These are phyloP conservation scores for Gossypium turneri DNA, from an alignment of 345 rosid species.

Conservation along the genomic window DNA sequence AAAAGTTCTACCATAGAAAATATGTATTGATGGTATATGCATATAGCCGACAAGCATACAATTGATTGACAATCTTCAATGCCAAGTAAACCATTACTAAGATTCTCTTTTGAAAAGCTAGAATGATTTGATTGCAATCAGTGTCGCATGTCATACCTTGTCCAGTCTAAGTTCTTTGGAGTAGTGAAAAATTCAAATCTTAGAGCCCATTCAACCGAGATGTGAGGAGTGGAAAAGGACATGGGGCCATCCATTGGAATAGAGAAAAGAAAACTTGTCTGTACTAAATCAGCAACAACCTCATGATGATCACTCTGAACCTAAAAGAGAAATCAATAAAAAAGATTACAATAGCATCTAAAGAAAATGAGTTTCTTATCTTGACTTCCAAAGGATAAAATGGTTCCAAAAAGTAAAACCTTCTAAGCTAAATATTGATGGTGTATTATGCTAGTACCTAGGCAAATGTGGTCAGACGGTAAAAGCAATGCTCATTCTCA, in stretches of 20 bases:
- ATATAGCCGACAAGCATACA: neutral
- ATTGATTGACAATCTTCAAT: neutral
- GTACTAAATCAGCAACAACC: conserved; percentile 89
- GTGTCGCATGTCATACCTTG: conserved; percentile 48
- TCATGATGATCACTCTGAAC: conserved; percentile 94
- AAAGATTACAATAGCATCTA: neutral
- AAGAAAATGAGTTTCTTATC: neutral
- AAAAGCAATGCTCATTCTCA: neutral
- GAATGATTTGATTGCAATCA: neutral
- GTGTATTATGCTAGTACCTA: neutral
- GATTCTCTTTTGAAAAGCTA: neutral
- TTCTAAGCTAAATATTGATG: neutral
- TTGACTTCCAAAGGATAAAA: neutral
- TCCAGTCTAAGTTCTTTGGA: conserved; percentile 73
- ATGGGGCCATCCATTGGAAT: conserved; percentile 96
- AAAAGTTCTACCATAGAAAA: neutral
- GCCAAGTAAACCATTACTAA: neutral
- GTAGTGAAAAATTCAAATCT: conserved; percentile 88
- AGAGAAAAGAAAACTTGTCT: conserved; percentile 92
- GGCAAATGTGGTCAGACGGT: neutral
- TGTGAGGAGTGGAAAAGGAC: conserved; percentile 81
- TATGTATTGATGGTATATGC: neutral
- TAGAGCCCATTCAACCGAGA: conserved; percentile 85
- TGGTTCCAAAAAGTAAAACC: neutral
- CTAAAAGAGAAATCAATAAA: conserved; percentile 36